Evolutionary conservation across 2,329 filamentous ascomycete genomes (phyloP).

Genomic region (Penicillium sp.): DNA sequence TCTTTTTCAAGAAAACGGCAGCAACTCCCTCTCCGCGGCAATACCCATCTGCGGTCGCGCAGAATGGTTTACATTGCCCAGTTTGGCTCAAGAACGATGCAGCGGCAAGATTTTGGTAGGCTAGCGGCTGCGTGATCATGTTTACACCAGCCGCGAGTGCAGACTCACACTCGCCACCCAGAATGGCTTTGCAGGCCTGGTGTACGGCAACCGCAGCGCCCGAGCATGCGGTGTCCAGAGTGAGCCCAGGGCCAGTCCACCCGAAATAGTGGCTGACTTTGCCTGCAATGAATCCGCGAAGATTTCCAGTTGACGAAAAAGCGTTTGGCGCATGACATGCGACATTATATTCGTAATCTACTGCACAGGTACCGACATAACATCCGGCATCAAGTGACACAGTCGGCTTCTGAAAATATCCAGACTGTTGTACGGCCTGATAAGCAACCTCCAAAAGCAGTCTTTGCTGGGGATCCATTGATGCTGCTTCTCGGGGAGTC

Average conservation of each 20-base stretch:
- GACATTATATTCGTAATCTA: too few relatives aligned
- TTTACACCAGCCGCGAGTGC: slow-evolving; percentile 41
- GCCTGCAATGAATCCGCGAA: slow-evolving; percentile 26
- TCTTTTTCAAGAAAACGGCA: slow-evolving; percentile 47
- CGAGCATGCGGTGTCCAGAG: slow-evolving; percentile 46
- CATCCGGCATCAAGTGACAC: slow-evolving; percentile 22
- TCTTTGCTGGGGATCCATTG: not conserved
- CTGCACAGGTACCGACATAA: too few relatives aligned
- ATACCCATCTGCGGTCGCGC: slow-evolving; percentile 52
- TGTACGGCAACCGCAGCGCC: slow-evolving; percentile 40
- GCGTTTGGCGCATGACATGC: slow-evolving; percentile 33
- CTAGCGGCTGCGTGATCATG: slow-evolving; percentile 29
- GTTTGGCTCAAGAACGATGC: slow-evolving; percentile 47
- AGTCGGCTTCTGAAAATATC: slow-evolving; percentile 22
- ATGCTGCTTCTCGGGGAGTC: not conserved
- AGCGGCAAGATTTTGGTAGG: slow-evolving; percentile 30
- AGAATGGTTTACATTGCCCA: slow-evolving; percentile 51
- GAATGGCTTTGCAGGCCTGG: slow-evolving; percentile 24
- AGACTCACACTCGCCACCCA: slow-evolving; percentile 23
- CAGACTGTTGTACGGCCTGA: slow-evolving; percentile 32
- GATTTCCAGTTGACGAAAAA: slow-evolving; percentile 23
- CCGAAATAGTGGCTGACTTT: slow-evolving; percentile 46
- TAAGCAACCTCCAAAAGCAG: slow-evolving; percentile 31
- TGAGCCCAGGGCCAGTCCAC: slow-evolving; percentile 45
- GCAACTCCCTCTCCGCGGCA: slow-evolving; percentile 51